Evolutionary conservation across 1,139 yeast genomes (phyloP), one percentile per base, ranked within the genome.

Genomic region (Saccharomyces hybrid): DNA sequence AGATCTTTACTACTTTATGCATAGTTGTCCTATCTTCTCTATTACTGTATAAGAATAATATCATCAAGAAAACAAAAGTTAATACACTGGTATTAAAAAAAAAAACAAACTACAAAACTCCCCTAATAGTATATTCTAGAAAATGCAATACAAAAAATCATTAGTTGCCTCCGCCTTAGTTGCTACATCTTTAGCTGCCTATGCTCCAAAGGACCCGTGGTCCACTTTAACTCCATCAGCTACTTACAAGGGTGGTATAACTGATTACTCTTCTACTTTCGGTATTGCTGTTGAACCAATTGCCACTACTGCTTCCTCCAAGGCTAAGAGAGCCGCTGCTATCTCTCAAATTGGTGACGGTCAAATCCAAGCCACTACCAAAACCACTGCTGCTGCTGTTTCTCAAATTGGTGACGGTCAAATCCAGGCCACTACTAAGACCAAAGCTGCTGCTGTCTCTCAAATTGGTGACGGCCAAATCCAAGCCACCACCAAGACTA

Each of bases 161-260:
- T 50, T 68, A 57, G 58, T 71, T 27, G 52, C 66, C 72, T 76
- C 60, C 72, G 61, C 69, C 55, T 85, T 80, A 70, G 75, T 78
- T 53, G 73, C 80, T 55, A 61, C 78, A 47, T 75, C 84, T 58
- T 57, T 81, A 68, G 81, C 91, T 67, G 83, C 88, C 66, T 75
- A 78, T 70, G 78, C 82, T 71, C 84, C 89, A 69, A 70, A 86
- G 57, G 85, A 82, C 60, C 84, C 91, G 63, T 83, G 88, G 82
- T 75, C 88, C 46, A 82, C 89, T 52, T 76, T 84, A 70, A 84
- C 88, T 47, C 90, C 91, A 62, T 60, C 74, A 48, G 78, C 77
- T 49, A 74, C 83, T 47, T 79, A 80, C 58, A 60, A 81, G 44
- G 85, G 84, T 64, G 88, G 84, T 59, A 59, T 77, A 54, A 83